A percentile compares a stretch with the other conserved stretches of the same genome.
phyloP scores from a whole-genome alignment of 2,329 filamentous ascomycete genomes.

The Calonectria leucothoes region DNA sequence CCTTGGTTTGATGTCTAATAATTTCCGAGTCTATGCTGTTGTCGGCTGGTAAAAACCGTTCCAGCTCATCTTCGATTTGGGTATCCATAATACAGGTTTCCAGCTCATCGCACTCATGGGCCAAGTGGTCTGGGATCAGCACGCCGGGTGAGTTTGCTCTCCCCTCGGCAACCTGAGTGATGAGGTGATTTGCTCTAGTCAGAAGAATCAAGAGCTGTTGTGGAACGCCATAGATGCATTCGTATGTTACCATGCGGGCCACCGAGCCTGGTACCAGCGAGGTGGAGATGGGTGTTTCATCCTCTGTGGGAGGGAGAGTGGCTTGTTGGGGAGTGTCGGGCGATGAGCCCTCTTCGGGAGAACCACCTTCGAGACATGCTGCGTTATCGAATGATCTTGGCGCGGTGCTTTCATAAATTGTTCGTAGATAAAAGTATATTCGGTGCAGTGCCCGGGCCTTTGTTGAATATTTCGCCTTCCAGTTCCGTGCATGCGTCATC shows the following conservation, averaged over 20 bases:
- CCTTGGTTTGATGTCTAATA: conserved; percentile 25
- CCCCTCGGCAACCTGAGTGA: neutral
- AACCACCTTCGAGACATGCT: neutral
- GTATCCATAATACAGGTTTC: conserved; percentile 27
- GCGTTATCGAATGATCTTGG: neutral
- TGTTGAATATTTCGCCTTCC: conserved; percentile 32
- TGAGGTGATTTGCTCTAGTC: conserved; percentile 6
- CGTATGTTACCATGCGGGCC: conserved; percentile 19
- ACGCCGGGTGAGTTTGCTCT: neutral
- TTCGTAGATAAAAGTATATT: conserved; percentile 40
- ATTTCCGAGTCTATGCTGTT: conserved; percentile 15
- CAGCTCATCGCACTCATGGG: conserved; percentile 14
- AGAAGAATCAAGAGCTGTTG: conserved; percentile 16
- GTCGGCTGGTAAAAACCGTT: neutral
- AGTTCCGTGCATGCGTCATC: conserved; percentile 30
- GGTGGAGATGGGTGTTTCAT: neutral
- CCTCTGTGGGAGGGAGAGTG: neutral
- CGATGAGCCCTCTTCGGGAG: neutral
- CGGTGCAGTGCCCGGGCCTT: conserved; percentile 36
- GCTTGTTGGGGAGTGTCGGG: neutral
- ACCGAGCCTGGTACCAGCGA: neutral
- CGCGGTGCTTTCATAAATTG: conserved; percentile 40
- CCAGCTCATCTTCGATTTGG: conserved; percentile 11
- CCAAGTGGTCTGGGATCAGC: conserved; percentile 15
- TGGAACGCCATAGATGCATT: conserved; percentile 20